A percentile compares a stretch with the other conserved stretches of the same genome.
phyloP scores from a whole-genome alignment of 1,139 yeast species.

The Debaryomyces udenii region DNA sequence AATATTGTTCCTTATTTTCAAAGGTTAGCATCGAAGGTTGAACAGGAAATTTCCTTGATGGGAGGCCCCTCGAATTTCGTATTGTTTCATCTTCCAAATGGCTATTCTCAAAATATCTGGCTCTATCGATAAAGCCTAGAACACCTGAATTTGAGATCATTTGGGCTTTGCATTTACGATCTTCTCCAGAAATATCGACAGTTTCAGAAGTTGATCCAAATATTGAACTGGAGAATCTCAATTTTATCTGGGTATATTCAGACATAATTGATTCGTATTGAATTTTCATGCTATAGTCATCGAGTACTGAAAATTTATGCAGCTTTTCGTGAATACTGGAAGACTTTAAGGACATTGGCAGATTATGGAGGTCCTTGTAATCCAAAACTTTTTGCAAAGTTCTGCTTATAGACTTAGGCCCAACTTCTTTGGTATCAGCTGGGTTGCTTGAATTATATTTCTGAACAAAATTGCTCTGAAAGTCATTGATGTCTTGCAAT shows the following conservation, averaged over 20 bases:
- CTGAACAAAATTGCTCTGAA: slow-evolving; percentile 35
- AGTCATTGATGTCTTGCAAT: slow-evolving; percentile 35
- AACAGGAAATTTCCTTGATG: no score
- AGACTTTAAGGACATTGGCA: slow-evolving; percentile 9
- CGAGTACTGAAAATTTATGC: not conserved
- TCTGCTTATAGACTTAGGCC: slow-evolving; percentile 23
- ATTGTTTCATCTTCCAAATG: no score
- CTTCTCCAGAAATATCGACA: not conserved
- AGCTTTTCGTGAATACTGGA: not conserved
- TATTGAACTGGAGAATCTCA: slow-evolving; percentile 33
- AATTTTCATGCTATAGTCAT: slow-evolving; percentile 31
- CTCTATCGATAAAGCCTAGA: slow-evolving; percentile 22
- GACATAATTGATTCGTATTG: slow-evolving; percentile 43
- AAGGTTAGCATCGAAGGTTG: slow-evolving; percentile 8
- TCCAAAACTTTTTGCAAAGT: slow-evolving; percentile 43
- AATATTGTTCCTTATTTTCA: slow-evolving; percentile 16
- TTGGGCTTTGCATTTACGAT: slow-evolving; percentile 9
- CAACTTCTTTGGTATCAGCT: slow-evolving; percentile 1
- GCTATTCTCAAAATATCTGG: slow-evolving; percentile 1
- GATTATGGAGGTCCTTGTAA: slow-evolving; percentile 26
- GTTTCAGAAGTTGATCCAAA: slow-evolving; percentile 3
- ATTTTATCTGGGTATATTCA: slow-evolving; percentile 42
- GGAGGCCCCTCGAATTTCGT: no score
- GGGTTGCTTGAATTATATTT: slow-evolving; percentile 18
- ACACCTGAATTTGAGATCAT: slow-evolving; percentile 20